Base-by-base conservation (phyloP, 768 basidiomycete genomes). In the Boletales sp. region DNA sequence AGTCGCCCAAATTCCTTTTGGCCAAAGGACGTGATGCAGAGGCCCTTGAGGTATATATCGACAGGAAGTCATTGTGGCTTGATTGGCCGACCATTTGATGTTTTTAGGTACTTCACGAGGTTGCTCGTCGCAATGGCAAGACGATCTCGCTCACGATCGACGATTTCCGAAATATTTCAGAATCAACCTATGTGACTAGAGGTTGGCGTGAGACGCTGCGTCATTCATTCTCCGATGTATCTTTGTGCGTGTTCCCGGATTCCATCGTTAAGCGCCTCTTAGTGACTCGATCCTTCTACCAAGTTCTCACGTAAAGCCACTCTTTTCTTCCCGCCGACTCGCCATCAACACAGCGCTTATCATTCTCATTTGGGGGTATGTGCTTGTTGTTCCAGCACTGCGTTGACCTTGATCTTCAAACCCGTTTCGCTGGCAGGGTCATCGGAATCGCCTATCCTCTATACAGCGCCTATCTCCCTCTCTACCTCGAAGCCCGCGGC, bases 1-100 rank as follows among this genome's bases (percentile, higher is more conserved):
- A 84, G 58, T 80, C 80, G 0, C 76, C 83, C 9, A 84, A 84
- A 56, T 85, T 77, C 63, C 73, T 83, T 18, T 67, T 83, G 19
- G 74, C 73, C 5, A 76, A 79, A 57, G 80, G 81, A 21, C 74
- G 75, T 37, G 82, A 85, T 55, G 69, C 71, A 42, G 79, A 83
- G 40, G 81, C 81, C 7, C 69, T 84, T 42, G 65, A 69, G 53
- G 76, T 76, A 53, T 30, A 5, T 48, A 27, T 48, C 19, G 15
- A 49, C 40, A 17, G 29, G 19, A 6, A 17, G 5, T 13, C 19
- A 19, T 21, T 24, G 21, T 6, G n/a, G 4, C 8, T 36, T n/a
- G 1, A 27, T 40, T 0, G n/a, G 18, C 45, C 44, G 24, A 47
- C 37, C 46, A 15, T 39, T 21, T 9, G 4, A 31, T 24, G 34